Evolutionary conservation across 2,329 filamentous ascomycete species (phyloP).

Genomic region (Diaporthe citri): DNA sequence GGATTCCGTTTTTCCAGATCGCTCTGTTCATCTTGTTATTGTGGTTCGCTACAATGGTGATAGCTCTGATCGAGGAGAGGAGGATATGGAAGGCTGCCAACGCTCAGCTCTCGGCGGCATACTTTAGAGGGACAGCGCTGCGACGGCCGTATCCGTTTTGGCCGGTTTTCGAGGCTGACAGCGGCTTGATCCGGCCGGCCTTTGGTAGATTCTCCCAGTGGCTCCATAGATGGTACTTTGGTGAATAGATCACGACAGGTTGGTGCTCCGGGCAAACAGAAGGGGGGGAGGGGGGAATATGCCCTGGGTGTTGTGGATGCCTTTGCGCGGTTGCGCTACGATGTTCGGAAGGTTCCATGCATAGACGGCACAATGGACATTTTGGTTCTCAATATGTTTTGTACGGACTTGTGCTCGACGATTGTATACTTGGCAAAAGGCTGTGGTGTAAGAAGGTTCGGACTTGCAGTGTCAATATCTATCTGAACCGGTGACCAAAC

Average conservation of each 20-base stretch:
- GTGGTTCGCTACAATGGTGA: constrained; percentile 35
- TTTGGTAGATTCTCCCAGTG: constrained; percentile 26
- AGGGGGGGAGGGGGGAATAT: neutral
- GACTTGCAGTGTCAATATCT: neutral
- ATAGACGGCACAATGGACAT: neutral
- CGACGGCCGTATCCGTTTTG: constrained; percentile 42
- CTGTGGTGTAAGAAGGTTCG: neutral
- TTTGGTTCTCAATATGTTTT: neutral
- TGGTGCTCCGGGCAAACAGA: neutral
- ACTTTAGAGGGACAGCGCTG: constrained; percentile 40
- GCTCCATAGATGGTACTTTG: constrained; percentile 31
- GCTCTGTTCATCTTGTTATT: constrained; percentile 25
- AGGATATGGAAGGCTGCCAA: constrained; percentile 44
- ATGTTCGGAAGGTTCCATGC: neutral
- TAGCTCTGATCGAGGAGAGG: constrained; percentile 44
- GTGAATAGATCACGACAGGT: neutral
- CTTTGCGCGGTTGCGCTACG: neutral
- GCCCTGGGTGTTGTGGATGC: neutral
- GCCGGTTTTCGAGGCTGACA: constrained; percentile 43
- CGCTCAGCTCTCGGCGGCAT: constrained; percentile 41
- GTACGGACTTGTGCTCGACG: neutral
- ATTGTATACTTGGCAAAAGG: neutral
- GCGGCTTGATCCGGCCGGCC: constrained; percentile 39
- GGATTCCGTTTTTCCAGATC: constrained; percentile 5
- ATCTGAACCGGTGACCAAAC: neutral